phyloP scores from a whole-genome alignment of 2,329 filamentous ascomycete species.

The Alternaria brassicae region DNA sequence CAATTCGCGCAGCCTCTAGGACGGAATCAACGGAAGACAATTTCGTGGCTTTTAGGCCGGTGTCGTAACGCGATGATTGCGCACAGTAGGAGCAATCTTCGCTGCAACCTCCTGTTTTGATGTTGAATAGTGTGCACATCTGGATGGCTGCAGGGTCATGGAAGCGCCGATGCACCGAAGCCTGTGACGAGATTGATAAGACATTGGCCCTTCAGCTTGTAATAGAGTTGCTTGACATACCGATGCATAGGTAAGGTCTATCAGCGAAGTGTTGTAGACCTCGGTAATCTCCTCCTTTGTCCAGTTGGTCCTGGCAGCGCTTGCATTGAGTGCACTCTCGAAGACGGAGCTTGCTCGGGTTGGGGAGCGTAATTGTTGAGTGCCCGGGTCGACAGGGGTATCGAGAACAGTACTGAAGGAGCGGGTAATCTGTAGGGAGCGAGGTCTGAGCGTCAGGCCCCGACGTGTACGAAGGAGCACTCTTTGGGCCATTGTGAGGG shows the following conservation, averaged over 20 bases:
- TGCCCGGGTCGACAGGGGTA: constrained; percentile 33
- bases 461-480: constrained; percentile 11
- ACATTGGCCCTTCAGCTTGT: background rate
- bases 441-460: background rate
- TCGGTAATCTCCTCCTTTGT: constrained; percentile 80
- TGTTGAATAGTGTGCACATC: constrained; percentile 95
- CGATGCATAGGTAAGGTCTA: constrained; percentile 78
- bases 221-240: constrained; percentile 53
- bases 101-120: constrained; percentile 90
- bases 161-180: constrained; percentile 80
- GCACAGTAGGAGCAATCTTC: constrained; percentile 95
- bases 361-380: constrained; percentile 29
- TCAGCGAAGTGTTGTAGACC: constrained; percentile 81
- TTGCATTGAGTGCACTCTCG: constrained; percentile 64
- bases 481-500: constrained; percentile 12
- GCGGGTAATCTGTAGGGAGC: constrained; percentile 10
- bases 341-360: constrained; percentile 31
- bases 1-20: constrained; percentile 76
- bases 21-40: constrained; percentile 82
- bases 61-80: constrained; percentile 80
- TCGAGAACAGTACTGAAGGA: constrained; percentile 46
- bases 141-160: constrained; percentile 85
- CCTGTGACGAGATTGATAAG: constrained; percentile 56
- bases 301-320: constrained; percentile 74
- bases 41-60: constrained; percentile 80